Percentiles rank a stretch among this genome's conserved stretches.
These are phyloP conservation scores for Penicillium freii DNA, from an alignment of 2,329 filamentous ascomycete genomes.

Conservation along the genomic window DNA sequence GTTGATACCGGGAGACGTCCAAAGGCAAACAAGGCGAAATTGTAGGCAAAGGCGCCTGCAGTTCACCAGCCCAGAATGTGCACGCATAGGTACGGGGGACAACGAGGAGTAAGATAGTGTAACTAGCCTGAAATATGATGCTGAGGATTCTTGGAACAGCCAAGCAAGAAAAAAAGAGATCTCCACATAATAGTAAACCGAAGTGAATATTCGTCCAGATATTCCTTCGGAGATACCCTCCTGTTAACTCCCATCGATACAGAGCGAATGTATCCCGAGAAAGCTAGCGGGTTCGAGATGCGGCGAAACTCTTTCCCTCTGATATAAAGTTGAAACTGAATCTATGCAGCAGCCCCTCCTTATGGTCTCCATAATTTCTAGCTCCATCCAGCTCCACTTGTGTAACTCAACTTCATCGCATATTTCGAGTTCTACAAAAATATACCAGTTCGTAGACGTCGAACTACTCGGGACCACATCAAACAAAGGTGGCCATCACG, in stretches of 20 bases:
- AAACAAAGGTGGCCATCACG: not conserved
- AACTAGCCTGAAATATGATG: too few species aligned
- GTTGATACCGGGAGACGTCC: slow-evolving; percentile 1
- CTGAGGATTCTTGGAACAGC: not conserved
- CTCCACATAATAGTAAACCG: not conserved
- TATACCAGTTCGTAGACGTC: not conserved
- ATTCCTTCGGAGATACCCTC: not conserved
- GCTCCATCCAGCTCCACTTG: not conserved
- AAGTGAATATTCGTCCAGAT: not conserved
- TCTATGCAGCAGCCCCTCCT: not conserved
- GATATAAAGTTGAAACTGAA: not conserved
- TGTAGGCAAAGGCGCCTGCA: not conserved
- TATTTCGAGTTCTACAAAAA: not conserved
- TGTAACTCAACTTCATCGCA: not conserved
- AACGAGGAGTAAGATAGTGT: too few species aligned
- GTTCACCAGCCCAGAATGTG: not conserved
- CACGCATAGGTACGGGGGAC: not conserved
- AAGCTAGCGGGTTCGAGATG: not conserved
- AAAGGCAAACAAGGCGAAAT: not conserved
- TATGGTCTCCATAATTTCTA: not conserved
- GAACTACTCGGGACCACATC: not conserved
- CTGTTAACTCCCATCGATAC: not conserved
- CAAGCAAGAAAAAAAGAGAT: not conserved
- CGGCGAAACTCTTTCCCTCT: not conserved
- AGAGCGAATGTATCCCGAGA: not conserved